Evolutionary conservation across 2,329 filamentous ascomycete genomes (phyloP), one percentile per base, ranked within the genome.

Genomic region (Ophiostoma sp.): DNA sequence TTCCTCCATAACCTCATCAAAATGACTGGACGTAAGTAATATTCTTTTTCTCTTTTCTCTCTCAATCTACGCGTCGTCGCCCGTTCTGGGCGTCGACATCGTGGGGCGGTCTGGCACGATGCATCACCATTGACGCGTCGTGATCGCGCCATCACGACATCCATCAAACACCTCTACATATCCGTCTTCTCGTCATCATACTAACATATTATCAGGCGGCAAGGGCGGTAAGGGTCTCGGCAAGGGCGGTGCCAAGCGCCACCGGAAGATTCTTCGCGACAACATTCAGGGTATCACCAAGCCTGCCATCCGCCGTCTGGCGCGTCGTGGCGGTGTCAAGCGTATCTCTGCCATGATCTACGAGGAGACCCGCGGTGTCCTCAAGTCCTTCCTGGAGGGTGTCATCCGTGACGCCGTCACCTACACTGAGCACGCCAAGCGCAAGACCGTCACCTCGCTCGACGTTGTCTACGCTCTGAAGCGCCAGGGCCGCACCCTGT

Each of bases 271-370:
- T 87, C 88, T 97, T 83, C 93, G 94, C 84, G 94, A 97, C 91
- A 97, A 97, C 91, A 97, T 97, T 81, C 94, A 97, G 86, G 94
- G 94, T 85, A 97, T 97, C 81, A 97, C 94, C 80, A 97, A 97
- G 91, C 94, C 94, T 78, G 94, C 94, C 79, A 97, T 97, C 84
- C 91, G 94, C 79, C 94, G 94, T 96, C 93, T 97, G 82, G 94
- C 94, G 75, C 94, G 94, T 85, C 93, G 94, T 95, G 94, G 94
- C 84, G 94, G 94, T 94, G 94, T 97, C 88, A 97, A 97, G 92
- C 94, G 94, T 96, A 97, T 97, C 79, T 97, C 93, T 79, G 94
- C 94, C 81, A 23, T n/a, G 88, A 91, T 91, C 82, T 91, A 91
- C 85, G 89, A 91, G 81, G 89, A 91, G 84, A 91, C 89, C 74